phyloP scores from a whole-genome alignment of 192 early-diverging fungal species.

The Helicostylum pulchrum region DNA sequence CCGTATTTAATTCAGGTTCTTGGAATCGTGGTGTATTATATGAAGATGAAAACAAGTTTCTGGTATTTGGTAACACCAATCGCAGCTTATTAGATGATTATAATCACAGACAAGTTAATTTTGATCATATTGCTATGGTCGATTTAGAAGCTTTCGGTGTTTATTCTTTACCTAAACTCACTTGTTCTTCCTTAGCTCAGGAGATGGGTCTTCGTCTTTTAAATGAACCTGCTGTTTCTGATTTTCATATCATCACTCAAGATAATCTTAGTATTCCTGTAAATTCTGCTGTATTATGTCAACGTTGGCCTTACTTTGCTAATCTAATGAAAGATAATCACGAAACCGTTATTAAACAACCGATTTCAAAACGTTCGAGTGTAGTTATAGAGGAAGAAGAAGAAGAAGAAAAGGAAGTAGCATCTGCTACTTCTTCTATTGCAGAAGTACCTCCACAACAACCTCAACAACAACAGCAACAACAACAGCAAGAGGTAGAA shows the following conservation, averaged over 20 bases:
- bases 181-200: conserved; percentile 54
- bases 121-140: conserved; percentile 69
- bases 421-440: background rate
- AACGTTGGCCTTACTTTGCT: conserved; percentile 59
- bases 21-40: conserved; percentile 76
- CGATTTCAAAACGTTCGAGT: background rate
- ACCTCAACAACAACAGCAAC: background rate
- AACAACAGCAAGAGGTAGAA: background rate
- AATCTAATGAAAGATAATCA: conserved; percentile 33
- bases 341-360: conserved; percentile 2
- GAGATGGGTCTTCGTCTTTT: conserved; percentile 58
- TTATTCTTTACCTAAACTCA: conserved; percentile 51
- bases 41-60: conserved; percentile 58
- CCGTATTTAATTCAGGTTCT: conserved; percentile 63
- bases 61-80: conserved; percentile 70
- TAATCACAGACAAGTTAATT: conserved; percentile 75
- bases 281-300: conserved; percentile 50
- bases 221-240: conserved; percentile 53
- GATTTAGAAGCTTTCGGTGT: conserved; percentile 73
- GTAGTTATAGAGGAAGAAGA: background rate
- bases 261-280: conserved; percentile 53
- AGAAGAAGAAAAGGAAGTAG: background rate
- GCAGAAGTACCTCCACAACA: background rate
- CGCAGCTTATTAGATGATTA: conserved; percentile 73
- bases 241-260: conserved; percentile 54